These are phyloP conservation scores for Solanum hybrid DNA, from an alignment of 305 asterid genomes.

Conservation along the genomic window DNA sequence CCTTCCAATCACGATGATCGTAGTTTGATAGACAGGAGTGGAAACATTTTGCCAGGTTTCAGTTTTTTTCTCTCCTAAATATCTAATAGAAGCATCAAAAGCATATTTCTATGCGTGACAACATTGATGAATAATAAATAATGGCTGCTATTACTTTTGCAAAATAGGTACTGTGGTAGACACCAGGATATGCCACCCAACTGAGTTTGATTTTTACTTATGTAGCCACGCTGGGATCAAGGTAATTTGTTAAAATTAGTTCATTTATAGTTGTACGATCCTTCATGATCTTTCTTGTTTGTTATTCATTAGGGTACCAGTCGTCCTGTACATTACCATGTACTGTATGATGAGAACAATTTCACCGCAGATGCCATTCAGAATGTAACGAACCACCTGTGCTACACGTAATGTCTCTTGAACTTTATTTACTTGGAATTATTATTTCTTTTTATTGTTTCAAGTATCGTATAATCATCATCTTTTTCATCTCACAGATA, in stretches of 20 bases:
- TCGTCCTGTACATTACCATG: conserved; percentile 81
- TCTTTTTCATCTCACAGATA: conserved; percentile 31
- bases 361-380: conserved; percentile 68
- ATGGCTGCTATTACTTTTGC: background rate
- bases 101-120: background rate
- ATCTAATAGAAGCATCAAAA: background rate
- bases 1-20: conserved; percentile 39
- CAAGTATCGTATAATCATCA: background rate
- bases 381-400: conserved; percentile 45
- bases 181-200: conserved; percentile 75
- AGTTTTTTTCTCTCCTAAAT: background rate
- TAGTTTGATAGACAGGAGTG: conserved; percentile 52
- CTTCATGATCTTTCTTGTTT: background rate
- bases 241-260: conserved; percentile 24
- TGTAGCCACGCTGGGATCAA: conserved; percentile 89
- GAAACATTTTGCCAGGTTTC: conserved; percentile 75
- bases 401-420: conserved; percentile 53
- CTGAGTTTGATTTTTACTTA: conserved; percentile 65
- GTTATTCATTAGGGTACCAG: conserved; percentile 58
- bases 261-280: background rate
- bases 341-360: conserved; percentile 55
- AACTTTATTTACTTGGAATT: background rate
- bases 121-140: background rate
- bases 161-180: conserved; percentile 76
- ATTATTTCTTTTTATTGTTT: background rate